These are phyloP conservation scores for Pluteus cervinus DNA, from an alignment of 768 basidiomycete genomes.

Conservation along the genomic window DNA sequence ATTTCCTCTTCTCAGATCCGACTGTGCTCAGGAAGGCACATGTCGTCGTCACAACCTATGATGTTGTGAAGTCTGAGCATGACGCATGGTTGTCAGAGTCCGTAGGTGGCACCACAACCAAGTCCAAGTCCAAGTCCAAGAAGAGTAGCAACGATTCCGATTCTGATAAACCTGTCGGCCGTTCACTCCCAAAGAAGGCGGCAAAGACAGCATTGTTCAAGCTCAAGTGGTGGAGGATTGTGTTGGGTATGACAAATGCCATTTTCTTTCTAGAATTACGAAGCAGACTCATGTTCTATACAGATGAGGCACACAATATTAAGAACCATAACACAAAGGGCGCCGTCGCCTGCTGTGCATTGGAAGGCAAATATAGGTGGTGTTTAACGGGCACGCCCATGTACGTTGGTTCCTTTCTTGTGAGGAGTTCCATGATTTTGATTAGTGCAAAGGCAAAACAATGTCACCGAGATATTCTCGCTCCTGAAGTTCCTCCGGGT, in stretches of 20 bases:
- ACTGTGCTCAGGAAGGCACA: slow-evolving; percentile 45
- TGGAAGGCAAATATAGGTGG: slow-evolving; percentile 82
- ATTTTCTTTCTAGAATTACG: not conserved
- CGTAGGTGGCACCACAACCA: not conserved
- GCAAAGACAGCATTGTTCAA: slow-evolving; percentile 62
- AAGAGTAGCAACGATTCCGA: slow-evolving; percentile 26
- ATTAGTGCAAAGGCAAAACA: slow-evolving; percentile 63
- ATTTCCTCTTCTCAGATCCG: slow-evolving; percentile 39
- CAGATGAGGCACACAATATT: slow-evolving; percentile 93
- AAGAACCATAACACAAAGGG: slow-evolving; percentile 80
- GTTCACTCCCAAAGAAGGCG: slow-evolving; percentile 32
- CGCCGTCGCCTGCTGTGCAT: slow-evolving; percentile 70
- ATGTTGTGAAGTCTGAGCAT: slow-evolving; percentile 77
- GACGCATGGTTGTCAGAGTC: slow-evolving; percentile 34
- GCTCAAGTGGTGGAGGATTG: slow-evolving; percentile 78
- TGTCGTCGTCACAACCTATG: slow-evolving; percentile 85
- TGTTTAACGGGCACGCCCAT: slow-evolving; percentile 82
- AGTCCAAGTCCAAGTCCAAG: slow-evolving; percentile 2
- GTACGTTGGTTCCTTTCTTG: slow-evolving; percentile 39
- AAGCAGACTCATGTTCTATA: not conserved
- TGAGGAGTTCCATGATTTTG: not conserved
- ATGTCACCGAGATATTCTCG: slow-evolving; percentile 83
- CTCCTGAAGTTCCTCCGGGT: slow-evolving; percentile 85
- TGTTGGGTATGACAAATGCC: slow-evolving; percentile 61
- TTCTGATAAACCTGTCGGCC: slow-evolving; percentile 40